Evolutionary conservation across 345 rosid genomes (phyloP).

Genomic region (Geranium rotundifolium): DNA sequence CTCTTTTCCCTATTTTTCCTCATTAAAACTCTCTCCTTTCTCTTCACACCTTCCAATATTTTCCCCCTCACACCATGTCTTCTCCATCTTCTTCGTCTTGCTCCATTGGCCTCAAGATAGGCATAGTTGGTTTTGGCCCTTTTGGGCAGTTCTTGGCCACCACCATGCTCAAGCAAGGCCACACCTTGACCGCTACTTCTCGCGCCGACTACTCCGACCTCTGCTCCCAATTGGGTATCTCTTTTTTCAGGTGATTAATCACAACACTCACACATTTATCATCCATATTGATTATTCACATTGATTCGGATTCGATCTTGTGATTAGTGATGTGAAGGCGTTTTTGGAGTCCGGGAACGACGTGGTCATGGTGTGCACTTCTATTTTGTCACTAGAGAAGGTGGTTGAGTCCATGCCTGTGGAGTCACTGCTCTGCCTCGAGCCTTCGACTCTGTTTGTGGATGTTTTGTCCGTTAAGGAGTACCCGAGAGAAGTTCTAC

Average conservation of each 20-base stretch:
- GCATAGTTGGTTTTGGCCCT: slow-evolving; percentile 41
- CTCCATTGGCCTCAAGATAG: slow-evolving; percentile 25
- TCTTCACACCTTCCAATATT: too few relatives aligned
- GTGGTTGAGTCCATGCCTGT: slow-evolving; percentile 31
- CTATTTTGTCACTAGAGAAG: slow-evolving; percentile 31
- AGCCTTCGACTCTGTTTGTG: slow-evolving; percentile 33
- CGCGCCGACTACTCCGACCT: slow-evolving; percentile 33
- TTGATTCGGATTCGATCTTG: not conserved
- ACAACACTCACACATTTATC: not conserved
- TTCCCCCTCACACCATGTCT: slow-evolving; percentile 11
- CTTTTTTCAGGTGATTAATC: slow-evolving; percentile 29
- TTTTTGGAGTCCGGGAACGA: slow-evolving; percentile 36
- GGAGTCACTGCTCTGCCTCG: slow-evolving; percentile 14
- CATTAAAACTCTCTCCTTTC: too few relatives aligned
- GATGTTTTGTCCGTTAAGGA: slow-evolving; percentile 62
- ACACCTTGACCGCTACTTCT: slow-evolving; percentile 32
- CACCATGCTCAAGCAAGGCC: slow-evolving; percentile 44
- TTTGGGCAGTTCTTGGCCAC: slow-evolving; percentile 47
- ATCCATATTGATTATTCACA: not conserved
- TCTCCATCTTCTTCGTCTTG: slow-evolving; percentile 10
- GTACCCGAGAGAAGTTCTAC: slow-evolving; percentile 31
- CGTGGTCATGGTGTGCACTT: slow-evolving; percentile 41
- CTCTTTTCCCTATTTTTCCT: too few relatives aligned
- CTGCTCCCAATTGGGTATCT: slow-evolving; percentile 21
- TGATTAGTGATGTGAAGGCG: slow-evolving; percentile 17